A percentile compares a stretch with the other conserved stretches of the same genome.
Evolutionary conservation across 2,329 filamentous ascomycete species (phyloP).

Genomic region (Penicillium sp.): DNA sequence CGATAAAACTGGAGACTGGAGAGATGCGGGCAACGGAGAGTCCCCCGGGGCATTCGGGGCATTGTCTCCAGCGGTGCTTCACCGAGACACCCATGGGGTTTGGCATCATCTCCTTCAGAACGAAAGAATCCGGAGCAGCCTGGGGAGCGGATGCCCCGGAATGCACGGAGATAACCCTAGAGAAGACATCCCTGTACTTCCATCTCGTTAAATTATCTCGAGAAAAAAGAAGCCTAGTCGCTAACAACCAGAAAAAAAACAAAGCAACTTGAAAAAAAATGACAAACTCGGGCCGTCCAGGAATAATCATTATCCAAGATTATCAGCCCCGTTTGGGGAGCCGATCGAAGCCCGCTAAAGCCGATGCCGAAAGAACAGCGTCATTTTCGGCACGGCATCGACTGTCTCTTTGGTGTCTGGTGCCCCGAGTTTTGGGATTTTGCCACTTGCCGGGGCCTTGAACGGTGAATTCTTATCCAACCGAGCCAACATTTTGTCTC

Average conservation of each 20-base stretch:
- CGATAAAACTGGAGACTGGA: not conserved
- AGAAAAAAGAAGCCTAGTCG: not conserved
- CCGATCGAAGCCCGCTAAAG: constrained; percentile 5
- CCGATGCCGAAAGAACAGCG: constrained; percentile 22
- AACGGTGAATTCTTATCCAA: not conserved
- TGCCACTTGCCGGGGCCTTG: constrained; percentile 2
- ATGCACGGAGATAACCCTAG: not conserved
- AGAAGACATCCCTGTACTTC: not conserved
- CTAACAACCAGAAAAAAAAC: not conserved
- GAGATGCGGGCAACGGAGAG: constrained; percentile 9
- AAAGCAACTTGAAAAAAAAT: not conserved
- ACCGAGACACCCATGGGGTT: constrained; percentile 31
- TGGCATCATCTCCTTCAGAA: constrained; percentile 11
- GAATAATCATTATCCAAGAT: not conserved
- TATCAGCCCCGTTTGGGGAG: not conserved
- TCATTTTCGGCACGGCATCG: constrained; percentile 13
- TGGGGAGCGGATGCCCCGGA: constrained; percentile 28
- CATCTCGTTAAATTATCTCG: constrained; percentile 15
- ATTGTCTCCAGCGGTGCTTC: constrained; percentile 15
- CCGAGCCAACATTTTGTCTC: not conserved
- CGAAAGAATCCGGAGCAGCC: constrained; percentile 21
- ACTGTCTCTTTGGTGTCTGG: not conserved
- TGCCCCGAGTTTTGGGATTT: constrained; percentile 14
- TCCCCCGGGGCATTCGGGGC: constrained; percentile 8
- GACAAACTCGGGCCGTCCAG: not conserved